Evolutionary conservation across 1,284 basidiomycete species (phyloP).

Genomic region (Sanguinoderma infundibulare): DNA sequence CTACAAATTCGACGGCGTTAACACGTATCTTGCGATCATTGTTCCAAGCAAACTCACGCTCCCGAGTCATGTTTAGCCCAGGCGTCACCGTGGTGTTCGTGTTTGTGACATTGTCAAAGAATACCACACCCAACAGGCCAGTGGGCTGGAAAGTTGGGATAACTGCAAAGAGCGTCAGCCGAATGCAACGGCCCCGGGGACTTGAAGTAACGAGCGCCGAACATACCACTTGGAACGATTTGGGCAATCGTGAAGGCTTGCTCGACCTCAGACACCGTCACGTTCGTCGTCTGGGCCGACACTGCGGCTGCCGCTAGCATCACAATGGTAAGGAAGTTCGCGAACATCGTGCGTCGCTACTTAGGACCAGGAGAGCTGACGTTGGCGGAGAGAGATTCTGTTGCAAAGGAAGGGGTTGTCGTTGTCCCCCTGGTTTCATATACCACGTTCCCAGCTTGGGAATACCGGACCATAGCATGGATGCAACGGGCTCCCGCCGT

Average conservation of each 20-base stretch:
- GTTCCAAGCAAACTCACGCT: slow-evolving; percentile 39
- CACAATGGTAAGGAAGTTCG: slow-evolving; percentile 4
- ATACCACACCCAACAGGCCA: slow-evolving; percentile 41
- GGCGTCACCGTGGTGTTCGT: slow-evolving; percentile 39
- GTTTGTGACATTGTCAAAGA: slow-evolving; percentile 39
- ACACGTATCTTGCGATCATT: background rate
- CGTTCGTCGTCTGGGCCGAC: slow-evolving; percentile 25
- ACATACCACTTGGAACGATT: slow-evolving; percentile 44
- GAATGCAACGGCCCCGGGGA: background rate
- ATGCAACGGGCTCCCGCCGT: slow-evolving; percentile 8
- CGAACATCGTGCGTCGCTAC: slow-evolving; percentile 10
- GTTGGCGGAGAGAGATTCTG: background rate
- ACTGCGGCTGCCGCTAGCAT: slow-evolving; percentile 11
- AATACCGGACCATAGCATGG: background rate
- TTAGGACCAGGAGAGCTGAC: background rate
- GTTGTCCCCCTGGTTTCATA: background rate
- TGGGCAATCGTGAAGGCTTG: slow-evolving; percentile 44
- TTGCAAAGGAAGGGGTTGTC: background rate
- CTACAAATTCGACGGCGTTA: slow-evolving; percentile 27
- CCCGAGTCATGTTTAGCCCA: slow-evolving; percentile 44
- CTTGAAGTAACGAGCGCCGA: background rate
- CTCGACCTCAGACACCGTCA: slow-evolving; percentile 38
- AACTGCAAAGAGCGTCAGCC: slow-evolving; percentile 26
- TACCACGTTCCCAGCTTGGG: background rate
- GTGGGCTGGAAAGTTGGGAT: slow-evolving; percentile 44